A percentile compares a stretch with the other conserved stretches of the same genome.
Evolutionary conservation across 331 rosid species (phyloP).

Genomic region (Saraca asoca): DNA sequence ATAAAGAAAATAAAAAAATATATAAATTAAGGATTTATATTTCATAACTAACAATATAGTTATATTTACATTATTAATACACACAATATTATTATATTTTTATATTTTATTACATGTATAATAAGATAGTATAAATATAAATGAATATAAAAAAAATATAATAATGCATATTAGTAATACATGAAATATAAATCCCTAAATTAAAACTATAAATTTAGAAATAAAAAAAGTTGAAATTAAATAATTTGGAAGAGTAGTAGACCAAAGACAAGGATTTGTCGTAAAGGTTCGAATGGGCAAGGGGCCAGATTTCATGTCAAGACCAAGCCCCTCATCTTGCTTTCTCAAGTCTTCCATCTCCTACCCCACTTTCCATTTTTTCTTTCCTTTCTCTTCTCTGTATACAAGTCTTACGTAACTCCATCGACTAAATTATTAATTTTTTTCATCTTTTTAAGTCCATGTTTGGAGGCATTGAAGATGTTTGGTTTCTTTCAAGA

Average conservation of each 20-base stretch:
- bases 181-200: not conserved
- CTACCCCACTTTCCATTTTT: conserved; percentile 39
- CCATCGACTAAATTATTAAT: not conserved
- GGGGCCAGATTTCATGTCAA: conserved; percentile 30
- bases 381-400: not conserved
- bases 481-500: conserved; percentile 24
- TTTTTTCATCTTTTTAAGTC: not conserved
- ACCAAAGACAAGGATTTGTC: conserved; percentile 33
- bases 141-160: too few species aligned
- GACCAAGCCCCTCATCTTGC: conserved; percentile 39
- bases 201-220: not conserved
- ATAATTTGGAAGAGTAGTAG: conserved; percentile 18
- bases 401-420: not conserved
- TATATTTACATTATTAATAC: too few species aligned
- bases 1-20: too few species aligned
- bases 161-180: not conserved
- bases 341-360: conserved; percentile 40
- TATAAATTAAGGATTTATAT: too few species aligned
- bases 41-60: too few species aligned
- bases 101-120: too few species aligned
- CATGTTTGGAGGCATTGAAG: conserved; percentile 12
- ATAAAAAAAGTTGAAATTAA: not conserved
- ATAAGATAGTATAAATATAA: too few species aligned
- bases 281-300: conserved; percentile 33
- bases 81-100: too few species aligned